A percentile compares a stretch with the other conserved stretches of the same genome.
Evolutionary conservation across 306 rosid species (phyloP).

Genomic region (Dryas drummondii): DNA sequence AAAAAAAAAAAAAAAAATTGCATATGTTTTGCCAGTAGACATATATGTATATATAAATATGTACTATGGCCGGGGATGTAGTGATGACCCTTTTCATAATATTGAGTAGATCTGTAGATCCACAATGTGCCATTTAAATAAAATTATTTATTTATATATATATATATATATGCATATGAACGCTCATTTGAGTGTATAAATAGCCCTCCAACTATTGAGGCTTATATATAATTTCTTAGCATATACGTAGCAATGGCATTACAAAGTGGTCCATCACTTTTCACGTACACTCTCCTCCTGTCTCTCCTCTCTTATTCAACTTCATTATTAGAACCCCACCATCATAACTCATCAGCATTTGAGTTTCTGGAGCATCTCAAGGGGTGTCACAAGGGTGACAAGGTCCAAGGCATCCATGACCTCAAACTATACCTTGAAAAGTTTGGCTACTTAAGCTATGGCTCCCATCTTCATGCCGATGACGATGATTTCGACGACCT

Average conservation of each 20-base stretch:
- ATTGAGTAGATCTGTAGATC: too few relatives aligned
- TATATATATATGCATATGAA: too few relatives aligned
- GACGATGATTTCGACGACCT: conserved; percentile 27
- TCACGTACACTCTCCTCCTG: neutral
- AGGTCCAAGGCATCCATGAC: conserved; percentile 23
- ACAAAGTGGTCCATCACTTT: neutral
- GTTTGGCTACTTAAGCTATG: conserved; percentile 30
- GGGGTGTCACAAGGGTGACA: conserved; percentile 39
- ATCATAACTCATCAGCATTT: conserved; percentile 7
- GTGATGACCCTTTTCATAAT: too few relatives aligned
- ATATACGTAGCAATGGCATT: conserved; percentile 10
- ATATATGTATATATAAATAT: too few relatives aligned
- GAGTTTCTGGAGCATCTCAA: conserved; percentile 21
- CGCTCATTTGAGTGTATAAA: neutral
- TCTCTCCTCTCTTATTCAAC: conserved; percentile 6
- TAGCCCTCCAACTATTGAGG: neutral
- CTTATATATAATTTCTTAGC: neutral
- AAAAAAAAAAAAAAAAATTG: too few relatives aligned
- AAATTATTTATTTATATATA: too few relatives aligned
- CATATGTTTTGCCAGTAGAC: too few relatives aligned
- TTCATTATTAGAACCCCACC: neutral
- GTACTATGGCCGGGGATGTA: too few relatives aligned
- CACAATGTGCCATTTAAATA: too few relatives aligned
- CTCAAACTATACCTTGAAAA: conserved; percentile 29
- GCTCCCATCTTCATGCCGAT: neutral